phyloP scores from a whole-genome alignment of 2,329 filamentous ascomycete species.

The Phialophora expanda region DNA sequence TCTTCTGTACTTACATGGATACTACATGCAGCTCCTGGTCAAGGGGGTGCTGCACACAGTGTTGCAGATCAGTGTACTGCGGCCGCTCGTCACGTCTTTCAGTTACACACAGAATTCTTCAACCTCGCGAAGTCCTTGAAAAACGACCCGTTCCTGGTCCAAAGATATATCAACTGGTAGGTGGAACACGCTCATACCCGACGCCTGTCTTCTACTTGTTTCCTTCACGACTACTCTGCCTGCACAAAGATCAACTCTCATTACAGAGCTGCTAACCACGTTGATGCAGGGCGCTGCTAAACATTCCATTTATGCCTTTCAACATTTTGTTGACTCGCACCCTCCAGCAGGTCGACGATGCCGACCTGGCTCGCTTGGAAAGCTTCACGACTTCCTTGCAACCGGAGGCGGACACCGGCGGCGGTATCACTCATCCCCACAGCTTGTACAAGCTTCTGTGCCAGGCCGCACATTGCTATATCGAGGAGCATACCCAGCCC shows the following conservation, averaged over 20 bases:
- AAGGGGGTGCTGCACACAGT: neutral
- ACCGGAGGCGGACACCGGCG: neutral
- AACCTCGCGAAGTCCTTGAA: neutral
- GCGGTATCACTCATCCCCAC: neutral
- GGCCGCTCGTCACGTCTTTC: neutral
- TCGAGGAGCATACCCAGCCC: neutral
- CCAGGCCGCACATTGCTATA: neutral
- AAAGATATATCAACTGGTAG: neutral
- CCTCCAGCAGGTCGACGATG: neutral
- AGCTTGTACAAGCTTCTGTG: neutral
- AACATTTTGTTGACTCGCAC: neutral
- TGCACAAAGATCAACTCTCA: no score
- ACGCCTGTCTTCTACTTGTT: neutral
- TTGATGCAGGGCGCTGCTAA: neutral
- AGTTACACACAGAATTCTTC: neutral
- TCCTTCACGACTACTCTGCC: neutral
- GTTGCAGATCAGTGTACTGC: neutral
- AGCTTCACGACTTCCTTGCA: neutral
- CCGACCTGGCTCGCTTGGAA: neutral
- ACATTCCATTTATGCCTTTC: neutral
- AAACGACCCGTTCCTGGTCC: neutral
- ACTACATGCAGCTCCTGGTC: neutral
- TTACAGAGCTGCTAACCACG: neutral
- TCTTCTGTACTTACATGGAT: neutral
- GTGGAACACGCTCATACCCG: neutral